Conservation (phyloP, 2,329 filamentous ascomycete genomes). For the Cladosporium sphaerospermum region DNA sequence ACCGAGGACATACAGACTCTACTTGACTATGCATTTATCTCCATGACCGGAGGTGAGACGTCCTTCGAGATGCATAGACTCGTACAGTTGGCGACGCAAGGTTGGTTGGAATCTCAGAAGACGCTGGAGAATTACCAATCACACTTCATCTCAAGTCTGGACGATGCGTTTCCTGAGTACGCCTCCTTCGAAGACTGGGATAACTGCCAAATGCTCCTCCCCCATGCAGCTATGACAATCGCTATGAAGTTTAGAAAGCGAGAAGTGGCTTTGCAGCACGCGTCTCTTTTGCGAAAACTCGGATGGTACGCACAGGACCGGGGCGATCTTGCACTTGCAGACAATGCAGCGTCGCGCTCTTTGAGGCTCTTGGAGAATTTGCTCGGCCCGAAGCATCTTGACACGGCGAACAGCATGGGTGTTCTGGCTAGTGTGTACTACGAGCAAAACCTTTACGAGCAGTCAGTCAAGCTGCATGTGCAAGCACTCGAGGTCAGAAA, state of each 20-base stretch:
- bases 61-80: conserved; percentile 39
- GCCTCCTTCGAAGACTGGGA: conserved; percentile 24
- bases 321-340: not conserved
- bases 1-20: conserved; percentile 29
- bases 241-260: not conserved
- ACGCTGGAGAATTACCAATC: conserved; percentile 22
- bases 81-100: conserved; percentile 35
- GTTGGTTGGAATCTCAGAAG: conserved; percentile 27
- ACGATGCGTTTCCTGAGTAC: not conserved
- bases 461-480: not conserved
- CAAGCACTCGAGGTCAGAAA: not conserved
- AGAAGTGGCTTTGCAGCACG: not conserved
- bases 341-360: no score
- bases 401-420: no score
- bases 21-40: conserved; percentile 34
- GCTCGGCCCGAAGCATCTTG: no score
- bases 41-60: conserved; percentile 14
- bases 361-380: no score
- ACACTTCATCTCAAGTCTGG: conserved; percentile 14
- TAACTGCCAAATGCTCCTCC: conserved; percentile 20
- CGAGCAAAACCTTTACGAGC: no score
- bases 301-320: conserved; percentile 11
- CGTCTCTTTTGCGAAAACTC: not conserved
- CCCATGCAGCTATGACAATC: conserved; percentile 19
- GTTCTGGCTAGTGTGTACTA: no score